Base-by-base conservation (phyloP, 2,329 filamentous ascomycete genomes). In the Cadophora sp. region DNA sequence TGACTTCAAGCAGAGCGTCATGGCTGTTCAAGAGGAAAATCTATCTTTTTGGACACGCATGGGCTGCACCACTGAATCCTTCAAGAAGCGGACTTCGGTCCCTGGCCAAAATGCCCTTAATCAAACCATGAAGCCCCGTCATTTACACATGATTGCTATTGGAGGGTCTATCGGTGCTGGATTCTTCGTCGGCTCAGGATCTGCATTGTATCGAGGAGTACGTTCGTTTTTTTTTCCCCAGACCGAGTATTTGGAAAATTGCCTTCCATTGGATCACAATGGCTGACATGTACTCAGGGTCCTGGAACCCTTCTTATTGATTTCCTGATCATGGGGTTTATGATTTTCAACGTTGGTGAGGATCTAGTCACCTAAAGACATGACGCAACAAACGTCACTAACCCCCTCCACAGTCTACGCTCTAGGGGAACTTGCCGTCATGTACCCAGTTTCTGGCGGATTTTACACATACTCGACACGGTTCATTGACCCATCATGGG, bases 141-240 rank as follows among this genome's bases (percentile, higher is more conserved):
- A 97, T 82, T 79, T 97, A 77, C 94, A 97, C 82, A 97, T 97
- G 94, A 97, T 97, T 83, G 94, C 94, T 22, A 97, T 97, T 73
- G 94, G 94, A 75, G 94, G 94, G 55, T 95, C 92, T 14, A 97
- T 97, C 75, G 92, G 91, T 86, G 94, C 92, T 37, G 94, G 94
- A 73, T 83, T 97, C 2, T 97, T 97, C 78, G 92, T 97, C 37
- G 91, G 92, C 27, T 95, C 92, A 1, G 92, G 92, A 65, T 85
- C 83, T 68, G 89, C 92, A 11, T 82, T 96, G 69, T 83, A 87
- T 53, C 83, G 83, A n/a, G 93, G 92, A 74, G 73, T 74, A 69
- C 51, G 69, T 69, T 34, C 5, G 11, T 48, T 16, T 43, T 3
- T 12, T 16, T 12, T 16, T 6, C 8, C 40, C 2, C 2, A 6